Evolutionary conservation across 345 rosid species (phyloP).

Genomic region (Luvunga scandens): DNA sequence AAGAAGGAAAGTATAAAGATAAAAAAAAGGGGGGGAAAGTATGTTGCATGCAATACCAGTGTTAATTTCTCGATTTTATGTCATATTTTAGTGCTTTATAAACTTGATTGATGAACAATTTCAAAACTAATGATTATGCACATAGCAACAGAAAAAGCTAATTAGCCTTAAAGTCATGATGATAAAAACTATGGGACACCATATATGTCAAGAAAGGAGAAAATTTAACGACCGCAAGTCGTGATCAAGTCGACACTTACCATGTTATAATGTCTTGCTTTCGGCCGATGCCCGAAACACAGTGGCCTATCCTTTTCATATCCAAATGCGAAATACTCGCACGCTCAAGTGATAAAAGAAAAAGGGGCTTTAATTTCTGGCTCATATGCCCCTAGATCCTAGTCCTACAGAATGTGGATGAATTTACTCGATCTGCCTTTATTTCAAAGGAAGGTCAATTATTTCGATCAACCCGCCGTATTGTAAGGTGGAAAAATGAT

Average conservation of each 20-base stretch:
- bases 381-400: conserved; percentile 4
- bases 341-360: neutral
- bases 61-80: neutral
- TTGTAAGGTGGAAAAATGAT: no score
- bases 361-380: conserved; percentile 17
- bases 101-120: neutral
- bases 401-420: neutral
- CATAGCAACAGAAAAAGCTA: neutral
- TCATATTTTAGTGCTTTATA: neutral
- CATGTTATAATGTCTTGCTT: conserved; percentile 1
- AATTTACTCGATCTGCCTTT: neutral
- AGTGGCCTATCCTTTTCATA: neutral
- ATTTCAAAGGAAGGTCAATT: neutral
- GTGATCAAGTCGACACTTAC: neutral
- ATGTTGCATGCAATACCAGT: no score
- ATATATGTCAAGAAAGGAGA: no score
- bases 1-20: neutral
- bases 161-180: no score
- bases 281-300: conserved; percentile 12
- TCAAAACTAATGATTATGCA: neutral
- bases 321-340: neutral
- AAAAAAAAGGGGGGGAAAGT: neutral
- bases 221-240: no score
- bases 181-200: no score
- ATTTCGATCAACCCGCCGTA: no score